These are phyloP conservation scores for Talaromyces adpressus DNA, from an alignment of 495 filamentous ascomycete species.

Conservation along the genomic window DNA sequence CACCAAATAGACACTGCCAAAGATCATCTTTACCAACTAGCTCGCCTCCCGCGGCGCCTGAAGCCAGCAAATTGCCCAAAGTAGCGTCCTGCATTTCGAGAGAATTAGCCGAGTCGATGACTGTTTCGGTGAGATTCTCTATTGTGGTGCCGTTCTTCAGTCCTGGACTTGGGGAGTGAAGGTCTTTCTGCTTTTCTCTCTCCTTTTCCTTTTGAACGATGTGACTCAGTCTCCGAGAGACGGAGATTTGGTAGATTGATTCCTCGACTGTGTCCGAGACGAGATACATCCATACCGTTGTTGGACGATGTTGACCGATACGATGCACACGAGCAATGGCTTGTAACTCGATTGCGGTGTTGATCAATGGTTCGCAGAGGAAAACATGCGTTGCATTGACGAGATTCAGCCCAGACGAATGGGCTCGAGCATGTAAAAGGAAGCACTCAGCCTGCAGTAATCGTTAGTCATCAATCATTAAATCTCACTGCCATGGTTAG, in stretches of 20 bases:
- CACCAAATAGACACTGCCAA: constrained; percentile 83
- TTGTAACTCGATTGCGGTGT: constrained; percentile 88
- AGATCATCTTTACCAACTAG: constrained; percentile 72
- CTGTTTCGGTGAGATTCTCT: constrained; percentile 42
- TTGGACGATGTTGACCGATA: constrained; percentile 81
- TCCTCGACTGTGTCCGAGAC: constrained; percentile 84
- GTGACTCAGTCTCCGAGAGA: constrained; percentile 67
- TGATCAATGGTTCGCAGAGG: constrained; percentile 86
- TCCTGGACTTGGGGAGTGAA: constrained; percentile 12
- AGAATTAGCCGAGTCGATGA: constrained; percentile 75
- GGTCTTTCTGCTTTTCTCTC: constrained; percentile 13
- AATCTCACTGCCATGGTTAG: neutral
- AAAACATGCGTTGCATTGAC: constrained; percentile 93
- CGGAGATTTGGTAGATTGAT: constrained; percentile 79
- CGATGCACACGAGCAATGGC: constrained; percentile 90
- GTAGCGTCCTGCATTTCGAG: constrained; percentile 67
- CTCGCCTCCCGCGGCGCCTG: constrained; percentile 68
- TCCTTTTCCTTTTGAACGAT: constrained; percentile 45
- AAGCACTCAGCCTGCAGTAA: constrained; percentile 63
- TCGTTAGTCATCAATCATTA: neutral
- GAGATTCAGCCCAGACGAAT: constrained; percentile 82
- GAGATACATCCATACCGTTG: constrained; percentile 93
- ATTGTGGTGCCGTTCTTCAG: constrained; percentile 19
- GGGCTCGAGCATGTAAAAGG: constrained; percentile 78
- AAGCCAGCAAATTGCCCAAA: constrained; percentile 60